Percentiles rank a stretch among this genome's conserved stretches.
phyloP scores from a whole-genome alignment of 805 yeast genomes.

The Nakazawaea ernobii region DNA sequence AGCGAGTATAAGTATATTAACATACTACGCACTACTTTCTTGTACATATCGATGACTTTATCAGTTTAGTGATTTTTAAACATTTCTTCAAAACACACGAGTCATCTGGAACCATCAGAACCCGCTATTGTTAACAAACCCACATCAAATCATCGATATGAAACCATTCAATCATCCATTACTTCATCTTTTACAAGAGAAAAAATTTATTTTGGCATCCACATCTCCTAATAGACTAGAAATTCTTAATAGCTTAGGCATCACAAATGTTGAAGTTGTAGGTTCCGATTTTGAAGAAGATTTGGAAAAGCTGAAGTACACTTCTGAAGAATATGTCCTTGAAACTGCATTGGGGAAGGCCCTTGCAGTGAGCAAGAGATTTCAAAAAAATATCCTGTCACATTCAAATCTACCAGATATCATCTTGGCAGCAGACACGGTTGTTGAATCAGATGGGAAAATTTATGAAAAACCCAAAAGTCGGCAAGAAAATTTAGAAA shows the following conservation, averaged over 20 bases:
- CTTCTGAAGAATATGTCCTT: constrained; percentile 57
- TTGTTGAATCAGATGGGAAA: constrained; percentile 49
- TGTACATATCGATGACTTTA: no score
- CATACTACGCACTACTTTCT: no score
- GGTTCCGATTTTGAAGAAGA: constrained; percentile 77
- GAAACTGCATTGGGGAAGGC: constrained; percentile 70
- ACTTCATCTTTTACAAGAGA: constrained; percentile 18
- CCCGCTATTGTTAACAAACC: no score
- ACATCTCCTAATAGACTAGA: constrained; percentile 77
- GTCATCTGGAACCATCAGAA: no score
- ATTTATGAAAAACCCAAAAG: constrained; percentile 81
- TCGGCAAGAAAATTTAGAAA: constrained; percentile 42
- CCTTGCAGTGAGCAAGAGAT: constrained; percentile 46
- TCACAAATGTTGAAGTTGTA: constrained; percentile 37
- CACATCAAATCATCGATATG: constrained; percentile 1
- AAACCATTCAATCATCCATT: constrained; percentile 26
- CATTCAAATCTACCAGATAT: constrained; percentile 13
- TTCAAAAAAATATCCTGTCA: constrained; percentile 16
- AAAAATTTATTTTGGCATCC: constrained; percentile 64
- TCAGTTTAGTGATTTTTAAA: no score
- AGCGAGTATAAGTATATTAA: no score
- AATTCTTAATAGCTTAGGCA: constrained; percentile 57
- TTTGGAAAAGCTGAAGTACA: constrained; percentile 44
- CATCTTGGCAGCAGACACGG: constrained; percentile 75
- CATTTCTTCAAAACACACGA: no score